Evolutionary conservation across 345 rosid genomes (phyloP), one percentile per base, ranked within the genome.

Genomic region (Conringia planisiliqua): DNA sequence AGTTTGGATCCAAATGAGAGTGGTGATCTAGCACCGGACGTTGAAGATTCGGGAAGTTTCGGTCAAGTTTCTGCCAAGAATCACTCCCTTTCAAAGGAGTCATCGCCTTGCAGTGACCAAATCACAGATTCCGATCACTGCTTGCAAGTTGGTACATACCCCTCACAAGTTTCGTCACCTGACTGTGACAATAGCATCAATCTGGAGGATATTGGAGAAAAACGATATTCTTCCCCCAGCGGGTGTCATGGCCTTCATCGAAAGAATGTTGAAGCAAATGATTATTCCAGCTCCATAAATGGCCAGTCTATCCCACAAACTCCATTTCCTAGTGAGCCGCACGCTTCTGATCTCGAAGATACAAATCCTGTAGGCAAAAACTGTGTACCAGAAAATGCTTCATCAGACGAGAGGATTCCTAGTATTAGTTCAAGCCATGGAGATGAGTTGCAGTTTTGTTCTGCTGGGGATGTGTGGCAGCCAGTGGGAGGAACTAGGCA

Each of bases 401-500:
- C 87, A 38, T 81, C 82, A 27, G 73, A 80, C 74, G 71, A 75
- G 75, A 86, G 80, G 59, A 63, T 59, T 71, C 82, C 71, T 27
- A 78, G 83, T 78, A 77, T 73, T 70, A 62, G 86, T 54, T 73
- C 73, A 36, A 74, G 70, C 69, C 88, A 76, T 69, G 89, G 52
- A 70, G 80, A 75, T 68, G 80, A 72, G 80, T 83, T 80, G 9
- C 78, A 71, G 69, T 65, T 80, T 67, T 74, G 86, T 66, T 78
- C 90, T 59, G 66, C 80, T 62, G 83, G 82, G 74, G 84, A 82
- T 80, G 83, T 85, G 46, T 95, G 91, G 94, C 88, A 77, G 77
- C 79, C 90, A 24, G 82, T 75, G 71, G 83, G 75, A 80, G 81
- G 68, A 24, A 58, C 30, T 8, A 66, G 68, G 24, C 81, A 77